A percentile compares a stretch with the other conserved stretches of the same genome.
These are phyloP conservation scores for Tripterygium wilfordii DNA, from an alignment of 177 flowering plant genomes.

Conservation along the genomic window DNA sequence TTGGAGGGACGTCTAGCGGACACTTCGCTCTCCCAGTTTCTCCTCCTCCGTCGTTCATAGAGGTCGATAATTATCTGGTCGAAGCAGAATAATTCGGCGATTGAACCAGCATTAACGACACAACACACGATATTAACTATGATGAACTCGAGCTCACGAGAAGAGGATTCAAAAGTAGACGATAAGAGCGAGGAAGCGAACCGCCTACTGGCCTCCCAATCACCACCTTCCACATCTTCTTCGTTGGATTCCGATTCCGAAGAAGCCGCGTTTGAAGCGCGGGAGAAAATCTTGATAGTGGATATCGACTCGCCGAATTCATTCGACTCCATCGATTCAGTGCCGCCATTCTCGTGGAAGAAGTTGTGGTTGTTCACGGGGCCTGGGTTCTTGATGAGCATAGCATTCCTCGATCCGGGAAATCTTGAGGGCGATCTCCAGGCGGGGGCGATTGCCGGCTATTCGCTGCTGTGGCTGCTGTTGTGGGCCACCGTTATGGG, in stretches of 20 bases:
- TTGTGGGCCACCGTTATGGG: slow-evolving; percentile 73
- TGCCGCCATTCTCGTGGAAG: slow-evolving; percentile 65
- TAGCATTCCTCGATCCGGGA: slow-evolving; percentile 74
- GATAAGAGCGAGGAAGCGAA: slow-evolving; percentile 11
- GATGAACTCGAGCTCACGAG: no score
- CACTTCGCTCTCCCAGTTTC: no score
- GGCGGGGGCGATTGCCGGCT: slow-evolving; percentile 72
- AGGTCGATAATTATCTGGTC: no score
- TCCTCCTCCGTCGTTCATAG: no score
- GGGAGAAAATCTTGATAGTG: slow-evolving; percentile 44
- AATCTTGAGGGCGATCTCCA: slow-evolving; percentile 73
- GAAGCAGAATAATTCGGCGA: no score
- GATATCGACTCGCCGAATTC: slow-evolving; percentile 14
- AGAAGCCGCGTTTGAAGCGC: slow-evolving; percentile 19
- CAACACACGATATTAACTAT: no score
- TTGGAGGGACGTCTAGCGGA: no score
- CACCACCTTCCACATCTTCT: neutral
- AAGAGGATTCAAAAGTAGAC: no score
- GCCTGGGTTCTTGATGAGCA: slow-evolving; percentile 70
- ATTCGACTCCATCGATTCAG: slow-evolving; percentile 7
- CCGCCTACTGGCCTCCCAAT: slow-evolving; percentile 7
- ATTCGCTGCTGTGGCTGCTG: slow-evolving; percentile 61
- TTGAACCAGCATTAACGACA: no score
- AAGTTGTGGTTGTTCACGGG: slow-evolving; percentile 72
- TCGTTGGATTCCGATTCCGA: slow-evolving; percentile 11